Base-by-base conservation (phyloP, 2,329 filamentous ascomycete genomes). In the Penicillium sp. region DNA sequence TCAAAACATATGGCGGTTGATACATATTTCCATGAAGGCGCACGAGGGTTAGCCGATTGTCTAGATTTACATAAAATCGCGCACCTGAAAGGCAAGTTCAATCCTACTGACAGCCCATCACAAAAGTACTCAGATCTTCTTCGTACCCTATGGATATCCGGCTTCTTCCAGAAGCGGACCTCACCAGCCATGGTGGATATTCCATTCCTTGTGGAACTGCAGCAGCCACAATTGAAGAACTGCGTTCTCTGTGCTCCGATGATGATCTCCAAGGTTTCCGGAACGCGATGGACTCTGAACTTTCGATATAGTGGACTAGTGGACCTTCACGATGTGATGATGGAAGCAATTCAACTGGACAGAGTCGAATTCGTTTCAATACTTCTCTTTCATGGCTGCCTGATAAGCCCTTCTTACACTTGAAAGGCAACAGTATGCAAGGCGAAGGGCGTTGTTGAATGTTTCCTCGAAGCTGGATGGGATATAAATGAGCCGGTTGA, bases 401-500 rank as follows among this genome's bases (percentile, higher is more conserved):
- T 15, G 7, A 38, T 46, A 13, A 13, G 18, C 0, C 37, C 35
- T 29, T 27, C 0, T 7, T 50, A 25, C 8, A 13, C 29, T 45
- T 8, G 2, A 31, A 12, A 46, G 18, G 46, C 46, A 28, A 46
- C 35, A 43, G 8, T 27, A 15, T 6, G 3, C 9, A 44, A 46
- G 29, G 27, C 46, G n/a, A 52, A 44, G 42, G 4, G 41, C 31
- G 37, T 27, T 24, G 46, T 52, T 15, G 23, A 24, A 32, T 38
- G n/a, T 28, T 40, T 46, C 13, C 24, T 52, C 13, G 13, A 43
- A 49, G 24, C 12, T 32, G 38, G 50, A 44, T 52, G 37, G 50
- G 29, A 52, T 32, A 52, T 52, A 4, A 52, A 52, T 46, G 7
- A 52, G 31, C 46, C 50, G 8, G 12, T 41, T 12, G 32, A 23